Evolutionary conservation across 2,329 filamentous ascomycete genomes (phyloP).

Genomic region (Paraphoma chrysanthemicola): DNA sequence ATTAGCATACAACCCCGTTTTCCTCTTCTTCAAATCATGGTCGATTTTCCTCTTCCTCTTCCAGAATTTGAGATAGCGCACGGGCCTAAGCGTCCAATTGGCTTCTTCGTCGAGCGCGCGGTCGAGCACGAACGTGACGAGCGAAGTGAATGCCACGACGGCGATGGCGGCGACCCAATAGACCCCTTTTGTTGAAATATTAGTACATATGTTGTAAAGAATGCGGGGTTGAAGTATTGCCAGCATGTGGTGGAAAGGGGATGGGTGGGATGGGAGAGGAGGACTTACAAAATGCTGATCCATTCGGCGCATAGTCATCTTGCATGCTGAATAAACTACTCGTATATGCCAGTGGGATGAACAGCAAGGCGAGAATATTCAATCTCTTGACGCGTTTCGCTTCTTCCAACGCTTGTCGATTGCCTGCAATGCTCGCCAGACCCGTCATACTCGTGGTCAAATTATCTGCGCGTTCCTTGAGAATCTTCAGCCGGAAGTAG

Average conservation of each 20-base stretch:
- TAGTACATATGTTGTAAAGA: too few relatives aligned
- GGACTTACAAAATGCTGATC: constrained; percentile 20
- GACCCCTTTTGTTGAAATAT: constrained; percentile 4
- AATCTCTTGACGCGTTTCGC: constrained; percentile 44
- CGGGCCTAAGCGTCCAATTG: constrained; percentile 26
- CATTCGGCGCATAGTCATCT: constrained; percentile 38
- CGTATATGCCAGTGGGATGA: constrained; percentile 45
- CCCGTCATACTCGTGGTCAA: constrained; percentile 45
- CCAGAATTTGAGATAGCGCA: constrained; percentile 23
- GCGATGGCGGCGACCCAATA: constrained; percentile 35
- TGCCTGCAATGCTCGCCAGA: constrained; percentile 42
- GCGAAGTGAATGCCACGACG: constrained; percentile 31
- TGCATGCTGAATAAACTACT: constrained; percentile 44
- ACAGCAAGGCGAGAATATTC: constrained; percentile 40
- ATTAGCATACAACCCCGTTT: too few relatives aligned
- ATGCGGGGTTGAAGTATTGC: too few relatives aligned
- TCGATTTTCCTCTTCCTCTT: not conserved
- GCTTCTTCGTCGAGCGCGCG: constrained; percentile 37
- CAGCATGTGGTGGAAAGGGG: too few relatives aligned
- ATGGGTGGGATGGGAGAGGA: not conserved
- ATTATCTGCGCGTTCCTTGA: constrained; percentile 42
- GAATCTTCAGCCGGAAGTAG: constrained; percentile 40
- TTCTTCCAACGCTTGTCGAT: constrained; percentile 43
- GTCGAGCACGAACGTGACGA: constrained; percentile 34
- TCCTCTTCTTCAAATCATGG: too few relatives aligned